These are phyloP conservation scores for Avena eriantha DNA, from an alignment of 176 grass and related monocot species.

Conservation along the genomic window DNA sequence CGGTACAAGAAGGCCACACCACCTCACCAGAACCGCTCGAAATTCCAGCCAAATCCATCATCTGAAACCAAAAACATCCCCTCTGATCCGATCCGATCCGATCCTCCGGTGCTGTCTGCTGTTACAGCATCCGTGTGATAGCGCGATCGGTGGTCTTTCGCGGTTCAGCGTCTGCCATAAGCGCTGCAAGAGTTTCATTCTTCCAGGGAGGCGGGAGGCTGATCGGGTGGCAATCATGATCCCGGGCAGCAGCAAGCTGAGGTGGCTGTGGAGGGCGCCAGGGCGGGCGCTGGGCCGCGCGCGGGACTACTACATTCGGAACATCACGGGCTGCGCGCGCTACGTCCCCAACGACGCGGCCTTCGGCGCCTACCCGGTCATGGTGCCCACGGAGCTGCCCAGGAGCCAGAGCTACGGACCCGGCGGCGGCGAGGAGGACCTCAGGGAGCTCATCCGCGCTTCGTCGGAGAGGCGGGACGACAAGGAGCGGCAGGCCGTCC, in stretches of 20 bases:
- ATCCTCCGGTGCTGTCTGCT: background rate
- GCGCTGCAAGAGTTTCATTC: background rate
- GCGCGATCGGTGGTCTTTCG: background rate
- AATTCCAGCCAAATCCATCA: conserved; percentile 17
- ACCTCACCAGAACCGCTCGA: background rate
- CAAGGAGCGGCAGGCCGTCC: background rate
- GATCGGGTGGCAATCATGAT: conserved; percentile 3
- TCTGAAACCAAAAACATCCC: background rate
- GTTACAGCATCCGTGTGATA: background rate
- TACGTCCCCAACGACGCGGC: conserved; percentile 50
- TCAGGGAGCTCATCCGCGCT: conserved; percentile 53
- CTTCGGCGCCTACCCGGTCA: conserved; percentile 57
- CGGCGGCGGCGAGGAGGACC: conserved; percentile 40
- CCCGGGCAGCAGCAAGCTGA: conserved; percentile 30
- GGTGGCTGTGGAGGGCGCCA: conserved; percentile 58
- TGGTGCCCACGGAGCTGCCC: conserved; percentile 33
- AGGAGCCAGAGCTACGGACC: conserved; percentile 37
- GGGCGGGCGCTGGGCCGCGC: conserved; percentile 50
- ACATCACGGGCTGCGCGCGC: conserved; percentile 52
- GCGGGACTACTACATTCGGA: conserved; percentile 52
- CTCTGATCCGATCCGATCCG: background rate
- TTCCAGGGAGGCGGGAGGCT: background rate
- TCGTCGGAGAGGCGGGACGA: conserved; percentile 41
- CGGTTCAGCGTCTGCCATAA: too few relatives aligned
- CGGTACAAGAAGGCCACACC: background rate